Base-by-base conservation (phyloP, 345 rosid genomes). In the Acer saccharum region DNA sequence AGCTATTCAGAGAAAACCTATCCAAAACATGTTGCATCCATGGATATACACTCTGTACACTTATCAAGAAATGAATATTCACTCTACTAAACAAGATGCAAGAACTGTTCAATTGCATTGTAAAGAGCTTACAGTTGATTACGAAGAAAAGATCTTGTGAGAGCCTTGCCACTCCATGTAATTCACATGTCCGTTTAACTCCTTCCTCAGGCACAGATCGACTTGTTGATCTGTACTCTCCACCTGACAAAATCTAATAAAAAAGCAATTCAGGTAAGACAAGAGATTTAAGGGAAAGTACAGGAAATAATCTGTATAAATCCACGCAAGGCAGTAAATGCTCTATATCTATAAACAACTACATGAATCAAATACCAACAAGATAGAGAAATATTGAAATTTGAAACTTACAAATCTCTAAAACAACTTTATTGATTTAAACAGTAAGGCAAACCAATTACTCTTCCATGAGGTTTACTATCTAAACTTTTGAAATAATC, bases 401-500 rank as follows among this genome's bases (percentile, higher is more conserved):
- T 63, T 12, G 69, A 27, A 25, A 25, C 32, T 48, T 10, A 43
- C 20, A 18, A 23, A 74, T 35, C 39, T 35, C 62, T 16, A 21
- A 23, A 39, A 8, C 29, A 48, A 69, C 70, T 50, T 79, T 65
- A 57, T 76, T 72, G 21, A 50, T 77, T 71, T 48, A 52, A 62
- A 23, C 62, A 32, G 10, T 69, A 20, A 14, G 23, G 61, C 57
- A 63, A 64, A 63, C 50, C 46, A 48, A 21, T n/a, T n/a, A 55
- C 44, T 39, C 32, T 50, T 68, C 52, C 41, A 65, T 4, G 25
- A 17, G 61, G 11, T 68, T 54, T 55, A 55, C 73, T 57, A 69
- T 78, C 52, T 57, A 55, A 72, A 16, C 48, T 66, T 69, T 66
- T 61, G 72, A 46, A 72, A 14, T 7, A 20, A 79, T 70, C 76